Conservation (phyloP, 2,329 filamentous ascomycete genomes). For the Lasiodiplodia theobromae region DNA sequence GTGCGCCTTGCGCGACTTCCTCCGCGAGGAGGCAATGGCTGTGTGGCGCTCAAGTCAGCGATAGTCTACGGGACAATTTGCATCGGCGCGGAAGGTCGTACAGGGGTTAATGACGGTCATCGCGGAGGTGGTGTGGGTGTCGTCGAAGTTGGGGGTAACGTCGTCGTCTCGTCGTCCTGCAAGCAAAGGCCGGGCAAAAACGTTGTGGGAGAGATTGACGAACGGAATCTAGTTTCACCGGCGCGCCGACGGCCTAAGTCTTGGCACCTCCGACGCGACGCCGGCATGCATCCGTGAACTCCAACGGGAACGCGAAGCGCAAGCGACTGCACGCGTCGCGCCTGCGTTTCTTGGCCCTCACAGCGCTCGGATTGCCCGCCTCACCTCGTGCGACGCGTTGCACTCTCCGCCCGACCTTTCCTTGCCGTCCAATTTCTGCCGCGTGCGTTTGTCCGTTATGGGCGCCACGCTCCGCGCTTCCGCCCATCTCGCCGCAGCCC, state of each 20-base stretch:
- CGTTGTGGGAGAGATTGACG: constrained; percentile 29
- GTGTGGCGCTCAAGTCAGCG: constrained; percentile 26
- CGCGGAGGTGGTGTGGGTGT: constrained; percentile 48
- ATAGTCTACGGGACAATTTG: not conserved
- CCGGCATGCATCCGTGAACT: constrained; percentile 1
- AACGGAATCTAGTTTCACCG: constrained; percentile 20
- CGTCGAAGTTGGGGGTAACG: constrained; percentile 28
- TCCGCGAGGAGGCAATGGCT: constrained; percentile 77
- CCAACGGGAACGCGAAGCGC: constrained; percentile 14
- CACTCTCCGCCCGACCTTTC: too few species aligned
- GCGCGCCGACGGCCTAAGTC: constrained; percentile 1
- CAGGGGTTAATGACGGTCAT: constrained; percentile 76
- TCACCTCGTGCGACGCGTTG: not conserved
- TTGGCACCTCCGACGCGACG: constrained; percentile 8
- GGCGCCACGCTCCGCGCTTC: not conserved
- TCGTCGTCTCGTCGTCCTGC: constrained; percentile 30
- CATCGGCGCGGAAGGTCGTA: constrained; percentile 46
- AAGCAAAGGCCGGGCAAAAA: constrained; percentile 21
- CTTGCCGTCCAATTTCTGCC: not conserved
- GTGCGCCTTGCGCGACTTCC: constrained; percentile 99
- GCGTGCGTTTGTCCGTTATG: not conserved
- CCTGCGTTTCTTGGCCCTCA: not conserved
- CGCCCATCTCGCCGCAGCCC: not conserved
- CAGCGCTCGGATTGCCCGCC: not conserved
- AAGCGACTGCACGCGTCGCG: constrained; percentile 16